A percentile compares a stretch with the other conserved stretches of the same genome.
These are phyloP conservation scores for Bipolaris gigantea DNA, from an alignment of 2,329 filamentous ascomycete species.

Conservation along the genomic window DNA sequence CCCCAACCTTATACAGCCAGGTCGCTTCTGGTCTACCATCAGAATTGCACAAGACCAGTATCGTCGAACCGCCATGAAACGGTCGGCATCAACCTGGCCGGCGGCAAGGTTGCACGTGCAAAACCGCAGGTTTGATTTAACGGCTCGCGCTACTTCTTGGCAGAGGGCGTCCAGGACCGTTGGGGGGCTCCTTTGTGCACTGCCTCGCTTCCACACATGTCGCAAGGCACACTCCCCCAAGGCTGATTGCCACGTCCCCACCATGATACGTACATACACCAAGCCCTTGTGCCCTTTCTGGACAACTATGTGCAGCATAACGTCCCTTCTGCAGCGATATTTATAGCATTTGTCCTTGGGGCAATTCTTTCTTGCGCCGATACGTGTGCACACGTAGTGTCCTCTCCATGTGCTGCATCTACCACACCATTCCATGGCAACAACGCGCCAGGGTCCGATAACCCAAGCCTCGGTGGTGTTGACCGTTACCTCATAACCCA, in stretches of 20 bases:
- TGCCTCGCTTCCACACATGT: constrained; percentile 22
- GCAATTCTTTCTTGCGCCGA: neutral
- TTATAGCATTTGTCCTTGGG: constrained; percentile 15
- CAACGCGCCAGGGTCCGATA: neutral
- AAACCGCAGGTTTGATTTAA: constrained; percentile 5
- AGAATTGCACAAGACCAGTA: constrained; percentile 4
- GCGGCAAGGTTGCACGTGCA: constrained; percentile 7
- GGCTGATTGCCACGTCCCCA: constrained; percentile 28
- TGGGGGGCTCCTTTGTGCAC: constrained; percentile 19
- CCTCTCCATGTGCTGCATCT: constrained; percentile 1
- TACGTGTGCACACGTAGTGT: constrained; percentile 2
- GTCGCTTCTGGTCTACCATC: neutral
- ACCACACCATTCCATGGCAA: neutral
- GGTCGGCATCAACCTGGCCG: constrained; percentile 8
- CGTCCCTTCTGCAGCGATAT: constrained; percentile 9
- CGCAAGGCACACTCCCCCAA: constrained; percentile 29
- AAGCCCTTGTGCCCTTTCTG: constrained; percentile 11
- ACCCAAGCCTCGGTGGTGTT: neutral
- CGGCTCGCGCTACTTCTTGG: constrained; percentile 1
- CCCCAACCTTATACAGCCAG: constrained; percentile 19
- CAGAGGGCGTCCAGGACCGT: constrained; percentile 9
- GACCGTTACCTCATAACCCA: neutral
- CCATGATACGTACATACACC: neutral
- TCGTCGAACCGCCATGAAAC: constrained; percentile 19
- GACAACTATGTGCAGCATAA: constrained; percentile 10